Conservation (phyloP, 495 filamentous ascomycete species). For the Lineolata rhizophorae region DNA sequence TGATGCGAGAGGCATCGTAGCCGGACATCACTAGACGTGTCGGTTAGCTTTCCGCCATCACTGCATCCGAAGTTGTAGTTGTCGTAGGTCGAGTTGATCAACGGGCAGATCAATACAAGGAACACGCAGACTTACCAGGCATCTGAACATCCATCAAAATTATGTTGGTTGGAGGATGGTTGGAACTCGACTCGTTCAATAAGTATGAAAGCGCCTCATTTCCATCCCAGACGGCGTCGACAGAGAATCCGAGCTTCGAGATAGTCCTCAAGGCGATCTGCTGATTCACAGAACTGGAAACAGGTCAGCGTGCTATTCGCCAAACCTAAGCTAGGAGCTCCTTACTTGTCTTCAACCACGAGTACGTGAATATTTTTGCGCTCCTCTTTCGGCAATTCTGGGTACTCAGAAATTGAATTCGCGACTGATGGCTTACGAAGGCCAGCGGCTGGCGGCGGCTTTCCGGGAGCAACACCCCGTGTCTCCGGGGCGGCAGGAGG, state of each 20-base stretch:
- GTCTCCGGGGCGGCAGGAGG: slow-evolving; percentile 18
- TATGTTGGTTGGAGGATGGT: slow-evolving; percentile 38
- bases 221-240: slow-evolving; percentile 51
- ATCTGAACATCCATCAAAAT: slow-evolving; percentile 81
- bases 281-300: slow-evolving; percentile 23
- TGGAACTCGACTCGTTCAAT: slow-evolving; percentile 12
- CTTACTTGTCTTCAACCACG: slow-evolving; percentile 64
- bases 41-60: background rate
- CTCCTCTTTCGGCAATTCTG: slow-evolving; percentile 19
- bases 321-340: too few species aligned
- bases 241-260: slow-evolving; percentile 51
- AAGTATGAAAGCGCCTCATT: slow-evolving; percentile 54
- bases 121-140: too few species aligned
- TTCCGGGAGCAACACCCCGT: too few species aligned
- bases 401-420: too few species aligned
- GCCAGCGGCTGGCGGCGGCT: too few species aligned
- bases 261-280: slow-evolving; percentile 58
- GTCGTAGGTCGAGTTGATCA: too few species aligned
- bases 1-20: slow-evolving; percentile 49
- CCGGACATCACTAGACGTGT: slow-evolving; percentile 41
- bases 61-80: background rate
- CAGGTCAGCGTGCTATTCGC: too few species aligned
- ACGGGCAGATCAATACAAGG: too few species aligned
- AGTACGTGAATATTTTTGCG: slow-evolving; percentile 36
- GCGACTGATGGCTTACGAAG: too few species aligned